A percentile compares a stretch with the other conserved stretches of the same genome.
phyloP scores from a whole-genome alignment of 2,329 filamentous ascomycete species.

The Lomentospora prolificans region DNA sequence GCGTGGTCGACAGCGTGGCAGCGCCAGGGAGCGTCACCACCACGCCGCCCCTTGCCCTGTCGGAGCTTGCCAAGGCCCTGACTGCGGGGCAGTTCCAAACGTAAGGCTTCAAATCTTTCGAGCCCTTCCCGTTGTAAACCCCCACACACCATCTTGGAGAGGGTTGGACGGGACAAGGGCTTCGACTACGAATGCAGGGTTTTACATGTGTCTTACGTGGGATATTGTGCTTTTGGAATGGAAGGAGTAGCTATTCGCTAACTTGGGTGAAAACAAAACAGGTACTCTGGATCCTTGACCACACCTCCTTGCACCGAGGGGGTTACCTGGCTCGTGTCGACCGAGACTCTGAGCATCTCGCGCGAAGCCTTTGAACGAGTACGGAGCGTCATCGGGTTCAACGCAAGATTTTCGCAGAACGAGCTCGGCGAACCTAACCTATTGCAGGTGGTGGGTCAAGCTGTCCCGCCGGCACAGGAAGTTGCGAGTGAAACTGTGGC shows the following conservation, averaged over 20 bases:
- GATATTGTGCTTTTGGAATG: not conserved
- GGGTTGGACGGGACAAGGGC: not conserved
- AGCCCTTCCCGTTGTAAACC: not conserved
- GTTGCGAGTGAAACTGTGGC: not conserved
- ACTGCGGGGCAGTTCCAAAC: constrained; percentile 11
- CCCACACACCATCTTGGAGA: not conserved
- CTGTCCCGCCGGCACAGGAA: not conserved
- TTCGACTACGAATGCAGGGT: not conserved
- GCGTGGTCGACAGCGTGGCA: not conserved
- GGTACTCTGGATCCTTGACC: constrained; percentile 51
- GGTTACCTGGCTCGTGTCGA: constrained; percentile 42
- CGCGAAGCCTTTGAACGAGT: constrained; percentile 40
- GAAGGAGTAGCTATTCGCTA: not conserved
- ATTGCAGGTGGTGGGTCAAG: constrained; percentile 17
- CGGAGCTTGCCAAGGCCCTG: constrained; percentile 1
- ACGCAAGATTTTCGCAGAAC: constrained; percentile 45
- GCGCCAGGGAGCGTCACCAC: not conserved
- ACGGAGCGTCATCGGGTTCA: constrained; percentile 45
- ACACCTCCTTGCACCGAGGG: constrained; percentile 53
- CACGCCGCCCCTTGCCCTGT: constrained; percentile 1
- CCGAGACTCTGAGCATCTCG: constrained; percentile 34
- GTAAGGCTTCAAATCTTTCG: constrained; percentile 5
- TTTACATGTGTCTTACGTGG: not conserved
- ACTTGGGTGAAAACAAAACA: constrained; percentile 19
- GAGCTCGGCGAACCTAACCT: constrained; percentile 33